These are phyloP conservation scores for Trapa bicornis DNA, from an alignment of 345 rosid species.

Conservation along the genomic window DNA sequence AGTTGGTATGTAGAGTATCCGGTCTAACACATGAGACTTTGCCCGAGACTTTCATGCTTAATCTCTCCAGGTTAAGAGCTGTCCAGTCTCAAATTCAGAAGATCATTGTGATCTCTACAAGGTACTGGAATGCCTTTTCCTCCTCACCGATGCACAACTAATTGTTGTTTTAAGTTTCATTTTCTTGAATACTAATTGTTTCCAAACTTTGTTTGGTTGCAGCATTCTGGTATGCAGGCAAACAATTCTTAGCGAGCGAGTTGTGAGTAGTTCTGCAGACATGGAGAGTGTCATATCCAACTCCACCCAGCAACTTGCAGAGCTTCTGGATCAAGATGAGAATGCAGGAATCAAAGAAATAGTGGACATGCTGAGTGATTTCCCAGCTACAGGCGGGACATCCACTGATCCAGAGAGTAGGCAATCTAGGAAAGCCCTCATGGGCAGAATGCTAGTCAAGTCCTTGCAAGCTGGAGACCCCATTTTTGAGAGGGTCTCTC, in stretches of 20 bases:
- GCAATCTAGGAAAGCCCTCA: constrained; percentile 36
- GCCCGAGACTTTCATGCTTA: constrained; percentile 70
- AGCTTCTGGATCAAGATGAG: constrained; percentile 36
- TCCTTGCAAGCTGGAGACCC: constrained; percentile 71
- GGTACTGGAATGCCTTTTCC: constrained; percentile 21
- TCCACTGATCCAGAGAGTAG: constrained; percentile 15
- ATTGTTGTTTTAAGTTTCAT: too few species aligned
- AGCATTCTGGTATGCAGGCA: constrained; percentile 83
- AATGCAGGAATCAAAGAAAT: constrained; percentile 50
- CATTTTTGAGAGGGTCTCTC: constrained; percentile 59
- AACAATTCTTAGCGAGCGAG: constrained; percentile 42
- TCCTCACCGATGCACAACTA: neutral
- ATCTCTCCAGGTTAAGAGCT: constrained; percentile 53
- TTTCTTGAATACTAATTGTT: neutral
- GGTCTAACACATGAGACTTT: constrained; percentile 43
- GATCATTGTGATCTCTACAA: constrained; percentile 53
- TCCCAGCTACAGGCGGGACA: constrained; percentile 18
- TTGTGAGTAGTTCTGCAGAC: constrained; percentile 32
- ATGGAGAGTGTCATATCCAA: constrained; percentile 40
- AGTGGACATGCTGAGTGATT: constrained; percentile 32
- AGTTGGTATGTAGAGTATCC: constrained; percentile 49
- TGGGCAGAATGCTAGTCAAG: constrained; percentile 56
- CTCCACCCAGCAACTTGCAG: constrained; percentile 27
- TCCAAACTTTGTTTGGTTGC: constrained; percentile 6
- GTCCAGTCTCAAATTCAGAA: constrained; percentile 76